Conservation (phyloP, 2,329 filamentous ascomycete species). For the Alternaria brassicicola region DNA sequence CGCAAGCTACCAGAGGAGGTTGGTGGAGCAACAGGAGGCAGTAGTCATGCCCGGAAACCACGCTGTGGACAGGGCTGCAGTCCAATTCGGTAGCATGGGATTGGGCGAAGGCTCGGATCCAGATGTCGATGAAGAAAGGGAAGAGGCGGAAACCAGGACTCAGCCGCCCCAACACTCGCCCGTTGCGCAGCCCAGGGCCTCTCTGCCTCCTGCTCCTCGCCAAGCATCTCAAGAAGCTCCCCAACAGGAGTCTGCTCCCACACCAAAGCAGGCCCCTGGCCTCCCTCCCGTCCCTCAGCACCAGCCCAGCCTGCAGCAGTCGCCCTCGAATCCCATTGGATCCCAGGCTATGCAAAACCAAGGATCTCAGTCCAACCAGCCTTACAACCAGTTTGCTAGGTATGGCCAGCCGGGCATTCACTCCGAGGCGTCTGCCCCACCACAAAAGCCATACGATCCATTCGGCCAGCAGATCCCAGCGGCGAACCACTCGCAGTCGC, state of each 20-base stretch:
- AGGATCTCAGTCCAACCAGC: slow-evolving; percentile 51
- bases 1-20: slow-evolving; percentile 81
- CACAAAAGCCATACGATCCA: slow-evolving; percentile 84
- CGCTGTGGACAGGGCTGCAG: slow-evolving; percentile 87
- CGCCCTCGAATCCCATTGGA: slow-evolving; percentile 54
- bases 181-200: slow-evolving; percentile 80
- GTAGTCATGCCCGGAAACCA: slow-evolving; percentile 98
- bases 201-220: slow-evolving; percentile 74
- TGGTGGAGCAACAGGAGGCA: slow-evolving; percentile 94
- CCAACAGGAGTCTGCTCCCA: slow-evolving; percentile 51
- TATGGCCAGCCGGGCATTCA: slow-evolving; percentile 67
- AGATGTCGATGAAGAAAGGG: slow-evolving; percentile 91
- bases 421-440: slow-evolving; percentile 64
- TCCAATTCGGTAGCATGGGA: slow-evolving; percentile 96
- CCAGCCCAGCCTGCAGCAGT: slow-evolving; percentile 53
- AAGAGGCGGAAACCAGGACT: slow-evolving; percentile 91
- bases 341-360: slow-evolving; percentile 63
- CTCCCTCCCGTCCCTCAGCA: slow-evolving; percentile 65
- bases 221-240: slow-evolving; percentile 51
- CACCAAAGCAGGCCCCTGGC: slow-evolving; percentile 66
- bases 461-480: slow-evolving; percentile 75
- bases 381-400: slow-evolving; percentile 70
- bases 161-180: slow-evolving; percentile 95
- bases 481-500: slow-evolving; percentile 44
- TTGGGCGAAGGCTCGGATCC: slow-evolving; percentile 71